phyloP scores from a whole-genome alignment of 1,284 basidiomycete species.

The Pterulicium gracile region DNA sequence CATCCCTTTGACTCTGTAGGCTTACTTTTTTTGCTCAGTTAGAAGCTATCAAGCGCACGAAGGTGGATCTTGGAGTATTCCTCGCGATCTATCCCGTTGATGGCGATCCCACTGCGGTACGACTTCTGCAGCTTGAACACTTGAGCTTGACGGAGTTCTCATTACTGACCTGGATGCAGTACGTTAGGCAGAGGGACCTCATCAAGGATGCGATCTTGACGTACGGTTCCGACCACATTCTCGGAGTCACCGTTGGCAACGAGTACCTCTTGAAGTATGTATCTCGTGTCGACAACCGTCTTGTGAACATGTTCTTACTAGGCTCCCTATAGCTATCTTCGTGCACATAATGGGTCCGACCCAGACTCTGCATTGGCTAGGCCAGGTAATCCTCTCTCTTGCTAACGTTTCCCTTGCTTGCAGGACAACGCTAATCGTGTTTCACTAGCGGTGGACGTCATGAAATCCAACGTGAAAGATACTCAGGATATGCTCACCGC shows the following conservation, averaged over 20 bases:
- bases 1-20: conserved; percentile 15
- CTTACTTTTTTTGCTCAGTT: conserved; percentile 25
- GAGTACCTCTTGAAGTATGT: conserved; percentile 75
- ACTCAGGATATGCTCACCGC: conserved; percentile 41
- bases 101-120: conserved; percentile 34
- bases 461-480: too few relatives aligned
- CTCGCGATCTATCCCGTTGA: conserved; percentile 71
- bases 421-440: too few relatives aligned
- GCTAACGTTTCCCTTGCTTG: conserved; percentile 54
- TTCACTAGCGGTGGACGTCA: too few relatives aligned
- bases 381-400: conserved; percentile 45
- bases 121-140: neutral
- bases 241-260: conserved; percentile 75
- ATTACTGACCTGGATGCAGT: conserved; percentile 12
- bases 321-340: conserved; percentile 38
- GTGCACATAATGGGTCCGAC: conserved; percentile 26
- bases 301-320: neutral
- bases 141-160: neutral
- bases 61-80: conserved; percentile 80
- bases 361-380: conserved; percentile 48
- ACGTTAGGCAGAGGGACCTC: conserved; percentile 13
- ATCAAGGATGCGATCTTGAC: conserved; percentile 31
- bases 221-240: conserved; percentile 72
- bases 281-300: too few relatives aligned
- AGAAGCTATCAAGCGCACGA: conserved; percentile 79